Evolutionary conservation across 768 basidiomycete genomes (phyloP), one percentile per base, ranked within the genome.

Genomic region (Tylopilus plumbeoviolaceoides): DNA sequence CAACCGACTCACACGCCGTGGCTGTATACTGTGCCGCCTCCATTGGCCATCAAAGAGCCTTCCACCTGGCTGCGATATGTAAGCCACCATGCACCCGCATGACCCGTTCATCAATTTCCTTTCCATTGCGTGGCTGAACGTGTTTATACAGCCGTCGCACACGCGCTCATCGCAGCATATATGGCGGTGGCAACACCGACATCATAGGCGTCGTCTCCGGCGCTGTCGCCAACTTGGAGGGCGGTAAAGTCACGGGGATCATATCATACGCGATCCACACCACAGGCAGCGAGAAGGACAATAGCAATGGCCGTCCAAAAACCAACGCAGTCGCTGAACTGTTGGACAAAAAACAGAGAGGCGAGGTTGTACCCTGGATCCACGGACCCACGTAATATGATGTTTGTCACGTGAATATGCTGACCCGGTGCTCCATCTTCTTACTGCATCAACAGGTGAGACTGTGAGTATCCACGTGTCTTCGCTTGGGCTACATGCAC

Each of bases 1-100:
- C 63, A 5, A 5, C 68, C 41, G 47, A 59, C 4, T 66, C 70
- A 20, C 68, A 59, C 36, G 77, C 80, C 7, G 76, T 90, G n/a
- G 85, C 87, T 4, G 91, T 93, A 6, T 93, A 88, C 62, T 95
- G 94, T 64, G 94, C 83, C 8, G 87, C 92, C 0, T 87, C 84
- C 0, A 61, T 76, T 0, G 92, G 93, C 23, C 79, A 72, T 31
- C 71, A 78, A 47, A 71, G 77, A 9, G 83, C 83, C 2, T 93
- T 81, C 64, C 70, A 75, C 21, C 68, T 74, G 18, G 90, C 92
- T 14, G 92, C 92, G 2, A 52, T 69, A 36, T 90, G 90, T 90
- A 56, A 59, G 88, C 77, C 17, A 23, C 5, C 23, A 23, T 23
- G 21, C 52, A 1, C 43, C 21, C n/a, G 38, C 7, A 30, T 17